These are phyloP conservation scores for Neopestalotiopsis rosae DNA, from an alignment of 2,329 filamentous ascomycete species.

Conservation along the genomic window DNA sequence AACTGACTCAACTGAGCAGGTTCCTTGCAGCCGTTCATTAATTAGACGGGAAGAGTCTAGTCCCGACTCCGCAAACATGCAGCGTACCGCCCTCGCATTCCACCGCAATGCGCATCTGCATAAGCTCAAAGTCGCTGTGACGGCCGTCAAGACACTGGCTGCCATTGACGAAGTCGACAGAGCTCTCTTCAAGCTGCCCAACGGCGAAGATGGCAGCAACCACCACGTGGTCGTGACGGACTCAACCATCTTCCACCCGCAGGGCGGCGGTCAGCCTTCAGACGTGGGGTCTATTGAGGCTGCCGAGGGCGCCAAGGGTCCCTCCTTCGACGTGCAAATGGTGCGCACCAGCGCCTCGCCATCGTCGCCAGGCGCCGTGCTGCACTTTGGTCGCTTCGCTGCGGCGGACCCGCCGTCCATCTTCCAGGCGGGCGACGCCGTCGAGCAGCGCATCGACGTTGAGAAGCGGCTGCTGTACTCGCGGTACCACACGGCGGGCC, in stretches of 20 bases:
- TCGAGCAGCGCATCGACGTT: slow-evolving; percentile 64
- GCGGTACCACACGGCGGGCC: slow-evolving; percentile 75
- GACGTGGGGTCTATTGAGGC: slow-evolving; percentile 63
- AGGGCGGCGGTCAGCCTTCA: slow-evolving; percentile 76
- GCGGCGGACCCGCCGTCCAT: slow-evolving; percentile 21
- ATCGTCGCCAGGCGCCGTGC: slow-evolving; percentile 56
- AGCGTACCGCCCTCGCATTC: slow-evolving; percentile 47
- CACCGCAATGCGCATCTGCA: slow-evolving; percentile 40
- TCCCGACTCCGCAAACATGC: slow-evolving; percentile 27
- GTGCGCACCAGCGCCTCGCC: slow-evolving; percentile 60
- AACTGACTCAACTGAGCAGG: neutral
- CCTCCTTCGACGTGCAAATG: slow-evolving; percentile 56
- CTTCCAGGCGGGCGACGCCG: slow-evolving; percentile 48
- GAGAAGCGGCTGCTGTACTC: slow-evolving; percentile 68
- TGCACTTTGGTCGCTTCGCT: slow-evolving; percentile 70
- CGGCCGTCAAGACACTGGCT: slow-evolving; percentile 53
- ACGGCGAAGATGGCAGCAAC: slow-evolving; percentile 43
- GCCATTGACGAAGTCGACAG: slow-evolving; percentile 56
- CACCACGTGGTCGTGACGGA: slow-evolving; percentile 62
- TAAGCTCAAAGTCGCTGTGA: slow-evolving; percentile 40
- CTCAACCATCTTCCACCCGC: slow-evolving; percentile 76
- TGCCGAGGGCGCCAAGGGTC: slow-evolving; percentile 30
- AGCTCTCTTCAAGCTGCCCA: slow-evolving; percentile 62
- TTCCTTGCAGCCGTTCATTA: neutral
- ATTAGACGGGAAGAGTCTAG: neutral